Base-by-base conservation (phyloP, 2,329 filamentous ascomycete species). In the Ophiosphaerella korrae region DNA sequence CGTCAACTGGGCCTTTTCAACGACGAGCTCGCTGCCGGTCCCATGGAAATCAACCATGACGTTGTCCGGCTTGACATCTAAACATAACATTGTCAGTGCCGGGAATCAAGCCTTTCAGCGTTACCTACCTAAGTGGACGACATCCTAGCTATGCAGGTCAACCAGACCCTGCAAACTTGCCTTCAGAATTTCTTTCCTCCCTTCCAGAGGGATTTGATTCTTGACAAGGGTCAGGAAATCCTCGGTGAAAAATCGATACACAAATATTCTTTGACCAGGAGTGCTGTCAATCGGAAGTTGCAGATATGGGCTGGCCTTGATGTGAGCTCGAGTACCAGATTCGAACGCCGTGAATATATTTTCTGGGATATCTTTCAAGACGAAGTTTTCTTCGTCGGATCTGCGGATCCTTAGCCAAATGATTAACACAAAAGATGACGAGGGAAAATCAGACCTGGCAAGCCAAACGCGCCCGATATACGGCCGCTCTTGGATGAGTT, bases 1-100 rank as follows among this genome's bases (percentile, higher is more conserved):
- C 16, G 48, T 57, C 21, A 72, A 36, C 32, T 67, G 61, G 1
- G 66, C 65, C 38, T 54, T 31, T 33, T 67, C 53, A 14, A 68
- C 36, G 24, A 45, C 40, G 1, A 59, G 37, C 1, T 57, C 48
- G 44, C 57, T 5, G 7, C 43, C 48, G 13, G 39, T 51, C 5
- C 60, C 8, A 18, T 41, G 53, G 47, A 41, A 56, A 36, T 67
- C 38, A 29, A 66, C 55, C 59, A 71, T 46, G 35, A 72, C 52
- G 39, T 72, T 69, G 48, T 70, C 59, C 5, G 67, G 58, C 40
- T 72, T 70, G 29, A 70, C 42, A 45, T 70, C 64, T 69, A 40
- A 24, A 39, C 47, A 48, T 36, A 18, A 36, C 34, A 36, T 36
- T 36, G 16, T 36, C 16, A 36, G 34, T 36, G 24, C 26, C 34